Conservation (phyloP, 1,284 basidiomycete species). For the Trichosporon sp. region DNA sequence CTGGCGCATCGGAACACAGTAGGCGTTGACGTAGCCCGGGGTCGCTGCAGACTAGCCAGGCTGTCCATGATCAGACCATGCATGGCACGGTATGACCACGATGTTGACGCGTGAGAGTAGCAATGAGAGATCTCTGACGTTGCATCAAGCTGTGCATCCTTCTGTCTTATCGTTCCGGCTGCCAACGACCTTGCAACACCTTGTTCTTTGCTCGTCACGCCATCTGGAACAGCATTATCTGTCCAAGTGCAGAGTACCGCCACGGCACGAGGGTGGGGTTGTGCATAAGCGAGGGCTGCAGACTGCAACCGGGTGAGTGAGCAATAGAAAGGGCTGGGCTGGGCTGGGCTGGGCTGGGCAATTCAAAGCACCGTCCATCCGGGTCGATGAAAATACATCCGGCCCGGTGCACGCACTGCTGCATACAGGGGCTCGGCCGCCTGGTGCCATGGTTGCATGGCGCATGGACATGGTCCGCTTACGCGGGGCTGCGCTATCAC, state of each 20-base stretch:
- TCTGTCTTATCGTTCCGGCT: neutral
- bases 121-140: neutral
- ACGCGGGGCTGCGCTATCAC: neutral
- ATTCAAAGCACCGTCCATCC: too few species aligned
- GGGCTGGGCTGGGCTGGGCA: too few species aligned
- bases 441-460: too few species aligned
- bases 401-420: too few species aligned
- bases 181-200: too few species aligned
- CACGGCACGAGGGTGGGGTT: neutral
- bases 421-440: too few species aligned
- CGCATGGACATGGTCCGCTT: neutral
- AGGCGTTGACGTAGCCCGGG: neutral
- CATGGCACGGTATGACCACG: neutral
- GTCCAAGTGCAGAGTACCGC: too few species aligned
- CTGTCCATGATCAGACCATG: too few species aligned
- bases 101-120: neutral
- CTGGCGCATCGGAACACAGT: too few species aligned
- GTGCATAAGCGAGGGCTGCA: neutral
- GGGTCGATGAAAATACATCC: neutral
- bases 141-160: neutral
- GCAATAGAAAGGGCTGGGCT: neutral
- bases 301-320: neutral
- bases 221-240: neutral
- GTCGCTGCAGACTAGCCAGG: too few species aligned
- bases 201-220: neutral